Evolutionary conservation across 805 yeast genomes (phyloP).

Genomic region (baker's yeast (Saccharomyces cerevisiae)): DNA sequence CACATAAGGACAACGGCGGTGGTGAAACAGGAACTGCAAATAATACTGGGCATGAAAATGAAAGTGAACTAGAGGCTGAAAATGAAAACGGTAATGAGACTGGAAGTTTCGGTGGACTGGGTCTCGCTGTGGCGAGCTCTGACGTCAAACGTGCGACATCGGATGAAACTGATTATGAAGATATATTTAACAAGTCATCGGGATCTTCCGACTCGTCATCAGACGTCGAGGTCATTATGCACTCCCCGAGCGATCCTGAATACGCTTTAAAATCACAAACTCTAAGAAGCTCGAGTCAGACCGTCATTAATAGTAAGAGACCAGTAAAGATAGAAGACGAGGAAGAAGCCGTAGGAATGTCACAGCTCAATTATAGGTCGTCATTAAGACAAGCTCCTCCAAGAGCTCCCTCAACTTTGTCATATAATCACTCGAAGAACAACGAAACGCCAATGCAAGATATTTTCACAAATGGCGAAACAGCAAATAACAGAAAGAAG

Average conservation of each 20-base stretch:
- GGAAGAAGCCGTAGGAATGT: background rate
- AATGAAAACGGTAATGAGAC: background rate
- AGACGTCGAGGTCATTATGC: conserved; percentile 16
- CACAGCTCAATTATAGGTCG: background rate
- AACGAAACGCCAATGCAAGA: conserved; percentile 2
- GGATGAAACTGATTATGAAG: background rate
- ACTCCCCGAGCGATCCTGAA: conserved; percentile 6
- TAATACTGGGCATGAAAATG: background rate
- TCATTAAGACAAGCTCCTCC: conserved; percentile 20
- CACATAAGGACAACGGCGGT: background rate
- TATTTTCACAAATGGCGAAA: conserved; percentile 4
- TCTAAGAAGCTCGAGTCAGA: conserved; percentile 4
- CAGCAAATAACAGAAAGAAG: conserved; percentile 3
- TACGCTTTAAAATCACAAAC: background rate
- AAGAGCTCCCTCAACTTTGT: conserved; percentile 20
- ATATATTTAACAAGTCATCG: background rate
- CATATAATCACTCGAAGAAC: conserved; percentile 13
- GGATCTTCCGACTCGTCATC: conserved; percentile 1
- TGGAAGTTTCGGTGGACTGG: background rate
- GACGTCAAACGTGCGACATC: background rate
- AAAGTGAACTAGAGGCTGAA: background rate
- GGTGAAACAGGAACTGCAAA: background rate
- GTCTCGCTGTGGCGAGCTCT: background rate
- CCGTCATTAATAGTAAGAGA: background rate
- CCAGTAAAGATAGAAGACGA: background rate